A percentile compares a stretch with the other conserved stretches of the same genome.
Conservation (phyloP, 768 basidiomycete species). For the Boletus edulis region DNA sequence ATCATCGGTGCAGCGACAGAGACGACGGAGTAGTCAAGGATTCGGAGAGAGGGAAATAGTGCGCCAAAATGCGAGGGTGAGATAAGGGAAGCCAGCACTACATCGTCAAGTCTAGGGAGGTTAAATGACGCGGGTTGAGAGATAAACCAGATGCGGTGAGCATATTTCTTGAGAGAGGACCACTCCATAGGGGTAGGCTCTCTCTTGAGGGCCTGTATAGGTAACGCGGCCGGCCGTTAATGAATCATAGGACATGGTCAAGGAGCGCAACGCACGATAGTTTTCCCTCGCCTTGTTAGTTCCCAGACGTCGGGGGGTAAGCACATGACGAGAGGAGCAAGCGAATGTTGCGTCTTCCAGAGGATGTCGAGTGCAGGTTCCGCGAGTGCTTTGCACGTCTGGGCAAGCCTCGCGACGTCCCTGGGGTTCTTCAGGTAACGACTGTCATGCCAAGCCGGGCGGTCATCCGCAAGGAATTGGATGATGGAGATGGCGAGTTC, state of each 20-base stretch:
- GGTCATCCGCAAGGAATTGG: slow-evolving; percentile 22
- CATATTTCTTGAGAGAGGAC: slow-evolving; percentile 21
- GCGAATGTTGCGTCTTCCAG: slow-evolving; percentile 29
- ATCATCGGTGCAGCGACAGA: slow-evolving; percentile 21
- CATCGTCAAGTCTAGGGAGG: slow-evolving; percentile 25
- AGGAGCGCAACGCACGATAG: slow-evolving; percentile 19
- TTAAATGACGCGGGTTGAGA: slow-evolving; percentile 22
- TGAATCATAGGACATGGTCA: background rate
- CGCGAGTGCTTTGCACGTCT: slow-evolving; percentile 27
- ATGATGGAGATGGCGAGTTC: slow-evolving; percentile 28
- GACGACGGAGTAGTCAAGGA: slow-evolving; percentile 28
- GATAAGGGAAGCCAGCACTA: slow-evolving; percentile 20
- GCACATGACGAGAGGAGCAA: slow-evolving; percentile 29
- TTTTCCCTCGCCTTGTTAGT: slow-evolving; percentile 13
- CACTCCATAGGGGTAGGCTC: slow-evolving; percentile 21
- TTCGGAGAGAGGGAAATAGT: slow-evolving; percentile 24
- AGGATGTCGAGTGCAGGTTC: slow-evolving; percentile 32
- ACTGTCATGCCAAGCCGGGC: slow-evolving; percentile 11
- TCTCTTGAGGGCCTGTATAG: slow-evolving; percentile 22
- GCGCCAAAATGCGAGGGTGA: slow-evolving; percentile 17
- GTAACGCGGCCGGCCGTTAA: background rate
- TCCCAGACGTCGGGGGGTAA: slow-evolving; percentile 27
- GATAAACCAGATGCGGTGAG: slow-evolving; percentile 22
- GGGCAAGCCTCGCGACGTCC: slow-evolving; percentile 28
- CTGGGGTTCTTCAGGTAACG: slow-evolving; percentile 18